Evolutionary conservation across 2,329 filamentous ascomycete genomes (phyloP).

Genomic region (Fusarium clavum): DNA sequence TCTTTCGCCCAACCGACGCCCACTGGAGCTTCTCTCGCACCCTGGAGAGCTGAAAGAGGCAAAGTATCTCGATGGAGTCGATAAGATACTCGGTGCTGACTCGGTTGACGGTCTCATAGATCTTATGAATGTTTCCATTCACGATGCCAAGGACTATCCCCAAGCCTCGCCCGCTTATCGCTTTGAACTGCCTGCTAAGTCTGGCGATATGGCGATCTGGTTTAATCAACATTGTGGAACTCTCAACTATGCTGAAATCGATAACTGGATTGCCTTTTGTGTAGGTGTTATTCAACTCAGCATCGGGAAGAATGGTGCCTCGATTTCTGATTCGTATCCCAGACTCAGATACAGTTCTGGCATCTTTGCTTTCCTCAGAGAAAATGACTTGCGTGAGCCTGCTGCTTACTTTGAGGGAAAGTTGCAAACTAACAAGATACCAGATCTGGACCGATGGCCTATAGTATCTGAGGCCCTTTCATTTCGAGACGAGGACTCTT

Average conservation of each 20-base stretch:
- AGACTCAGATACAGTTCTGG: not conserved
- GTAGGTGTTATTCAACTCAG: not conserved
- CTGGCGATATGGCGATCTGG: not conserved
- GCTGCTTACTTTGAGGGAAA: conserved; percentile 2
- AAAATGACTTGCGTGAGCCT: not conserved
- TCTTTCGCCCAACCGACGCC: conserved; percentile 22
- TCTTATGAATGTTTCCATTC: conserved; percentile 14
- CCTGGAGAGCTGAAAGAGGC: conserved; percentile 17
- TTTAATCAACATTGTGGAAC: conserved; percentile 39
- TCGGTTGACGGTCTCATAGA: conserved; percentile 2
- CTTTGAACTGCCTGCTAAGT: not conserved
- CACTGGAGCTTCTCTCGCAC: conserved; percentile 17
- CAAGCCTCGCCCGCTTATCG: conserved; percentile 24
- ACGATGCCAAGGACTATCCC: not conserved
- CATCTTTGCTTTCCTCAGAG: conserved; percentile 4
- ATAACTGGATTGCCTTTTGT: conserved; percentile 29
- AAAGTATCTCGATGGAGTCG: conserved; percentile 1
- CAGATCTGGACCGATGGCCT: conserved; percentile 21
- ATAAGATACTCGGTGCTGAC: not conserved
- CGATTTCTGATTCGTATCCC: not conserved
- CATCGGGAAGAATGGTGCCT: not conserved
- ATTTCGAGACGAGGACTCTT: not conserved
- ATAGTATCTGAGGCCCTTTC: not conserved
- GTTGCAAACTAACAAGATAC: not conserved
- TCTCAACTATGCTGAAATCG: conserved; percentile 20